phyloP scores from a whole-genome alignment of 1,284 basidiomycete species.

The Cryptococcus sp. region DNA sequence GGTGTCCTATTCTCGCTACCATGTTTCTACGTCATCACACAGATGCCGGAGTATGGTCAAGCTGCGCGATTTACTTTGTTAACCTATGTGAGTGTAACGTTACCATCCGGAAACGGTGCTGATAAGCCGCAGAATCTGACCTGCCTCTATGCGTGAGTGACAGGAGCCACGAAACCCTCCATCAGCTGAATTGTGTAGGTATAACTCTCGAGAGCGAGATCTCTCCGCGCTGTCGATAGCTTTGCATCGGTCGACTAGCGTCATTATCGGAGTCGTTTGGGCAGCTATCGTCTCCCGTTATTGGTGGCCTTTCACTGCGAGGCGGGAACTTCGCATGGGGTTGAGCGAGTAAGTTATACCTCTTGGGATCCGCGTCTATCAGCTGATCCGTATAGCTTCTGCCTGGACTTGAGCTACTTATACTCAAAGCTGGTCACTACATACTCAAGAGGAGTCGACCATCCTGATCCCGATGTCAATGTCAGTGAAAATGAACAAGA shows the following conservation, averaged over 20 bases:
- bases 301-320: constrained; percentile 93
- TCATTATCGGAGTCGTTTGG: constrained; percentile 85
- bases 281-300: constrained; percentile 79
- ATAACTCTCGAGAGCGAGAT: constrained; percentile 71
- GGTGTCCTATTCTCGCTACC: constrained; percentile 89
- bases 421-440: constrained; percentile 46
- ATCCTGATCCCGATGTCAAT: not conserved
- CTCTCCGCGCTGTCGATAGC: constrained; percentile 69
- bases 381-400: constrained; percentile 35
- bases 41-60: constrained; percentile 67
- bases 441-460: constrained; percentile 26
- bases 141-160: constrained; percentile 64
- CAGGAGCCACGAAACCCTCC: not conserved
- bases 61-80: constrained; percentile 82
- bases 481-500: constrained; percentile 7
- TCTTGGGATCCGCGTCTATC: not conserved
- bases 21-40: constrained; percentile 85
- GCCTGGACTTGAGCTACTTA: constrained; percentile 47
- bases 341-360: constrained; percentile 68
- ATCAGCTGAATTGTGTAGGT: constrained; percentile 35
- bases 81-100: constrained; percentile 46
- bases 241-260: constrained; percentile 68
- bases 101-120: not conserved
- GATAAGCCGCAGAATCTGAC: constrained; percentile 71
- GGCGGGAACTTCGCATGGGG: constrained; percentile 75